A percentile compares a stretch with the other conserved stretches of the same genome.
Conservation (phyloP, 148 eudicot species). For the Cornus florida region DNA sequence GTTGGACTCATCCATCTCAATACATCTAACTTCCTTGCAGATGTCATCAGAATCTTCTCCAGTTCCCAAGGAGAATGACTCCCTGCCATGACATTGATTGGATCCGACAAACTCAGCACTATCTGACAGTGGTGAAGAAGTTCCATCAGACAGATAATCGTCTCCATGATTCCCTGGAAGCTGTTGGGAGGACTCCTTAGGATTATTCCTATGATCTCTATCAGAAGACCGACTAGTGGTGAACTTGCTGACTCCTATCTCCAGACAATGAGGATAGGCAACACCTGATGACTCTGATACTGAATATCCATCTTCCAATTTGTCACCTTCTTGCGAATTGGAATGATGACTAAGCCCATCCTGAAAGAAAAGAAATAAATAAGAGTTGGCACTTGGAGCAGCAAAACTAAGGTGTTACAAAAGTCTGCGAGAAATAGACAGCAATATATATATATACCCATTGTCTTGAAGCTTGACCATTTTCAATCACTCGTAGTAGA, state of each 20-base stretch:
- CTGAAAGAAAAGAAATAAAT: slow-evolving; percentile 21
- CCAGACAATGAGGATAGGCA: slow-evolving; percentile 22
- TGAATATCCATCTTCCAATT: slow-evolving; percentile 48
- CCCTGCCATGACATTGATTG: slow-evolving; percentile 13
- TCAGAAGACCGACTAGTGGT: slow-evolving; percentile 14
- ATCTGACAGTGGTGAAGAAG: neutral
- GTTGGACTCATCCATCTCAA: slow-evolving; percentile 59
- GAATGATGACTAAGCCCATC: slow-evolving; percentile 25
- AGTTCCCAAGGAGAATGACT: slow-evolving; percentile 25
- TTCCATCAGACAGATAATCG: slow-evolving; percentile 19
- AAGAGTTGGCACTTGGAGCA: slow-evolving; percentile 11
- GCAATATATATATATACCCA: slow-evolving; percentile 25
- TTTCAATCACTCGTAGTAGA: slow-evolving; percentile 46
- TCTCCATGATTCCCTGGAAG: slow-evolving; percentile 18
- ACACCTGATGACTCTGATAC: slow-evolving; percentile 40
- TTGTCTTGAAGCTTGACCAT: slow-evolving; percentile 41
- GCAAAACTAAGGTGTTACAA: neutral
- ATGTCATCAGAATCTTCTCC: slow-evolving; percentile 52
- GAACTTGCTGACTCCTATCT: slow-evolving; percentile 24
- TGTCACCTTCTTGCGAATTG: slow-evolving; percentile 38
- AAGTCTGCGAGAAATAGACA: neutral
- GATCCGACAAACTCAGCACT: slow-evolving; percentile 10
- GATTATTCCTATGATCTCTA: slow-evolving; percentile 3
- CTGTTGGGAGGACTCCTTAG: neutral
- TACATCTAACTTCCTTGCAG: slow-evolving; percentile 78